A percentile compares a stretch with the other conserved stretches of the same genome.
Evolutionary conservation across 805 yeast genomes (phyloP).

Genomic region (Babjeviella inositovora): DNA sequence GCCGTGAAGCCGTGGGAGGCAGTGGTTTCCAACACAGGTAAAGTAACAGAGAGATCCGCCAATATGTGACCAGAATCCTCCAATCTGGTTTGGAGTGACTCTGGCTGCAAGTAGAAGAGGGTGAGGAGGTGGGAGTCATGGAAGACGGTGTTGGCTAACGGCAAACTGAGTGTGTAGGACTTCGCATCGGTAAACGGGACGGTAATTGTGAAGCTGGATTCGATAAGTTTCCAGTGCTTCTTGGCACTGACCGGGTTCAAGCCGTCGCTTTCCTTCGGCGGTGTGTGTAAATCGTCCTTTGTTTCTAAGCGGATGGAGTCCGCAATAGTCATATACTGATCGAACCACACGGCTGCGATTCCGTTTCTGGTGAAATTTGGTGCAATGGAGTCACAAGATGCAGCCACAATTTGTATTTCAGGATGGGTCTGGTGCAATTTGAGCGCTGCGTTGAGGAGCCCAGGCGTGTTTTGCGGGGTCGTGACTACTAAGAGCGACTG

Average conservation of each 20-base stretch:
- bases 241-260: slow-evolving; percentile 14
- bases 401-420: slow-evolving; percentile 17
- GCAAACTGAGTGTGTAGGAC: slow-evolving; percentile 6
- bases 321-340: slow-evolving; percentile 7
- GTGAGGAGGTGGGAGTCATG: slow-evolving; percentile 16
- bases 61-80: slow-evolving; percentile 12
- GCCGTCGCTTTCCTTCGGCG: slow-evolving; percentile 16
- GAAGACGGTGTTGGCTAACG: slow-evolving; percentile 22
- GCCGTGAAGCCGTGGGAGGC: slow-evolving; percentile 15
- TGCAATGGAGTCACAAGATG: slow-evolving; percentile 21
- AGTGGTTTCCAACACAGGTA: slow-evolving; percentile 7
- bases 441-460: slow-evolving; percentile 14
- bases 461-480: slow-evolving; percentile 16
- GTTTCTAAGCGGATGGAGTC: slow-evolving; percentile 8
- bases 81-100: slow-evolving; percentile 1
- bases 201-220: slow-evolving; percentile 8
- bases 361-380: slow-evolving; percentile 16
- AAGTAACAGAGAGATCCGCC: slow-evolving; percentile 9
- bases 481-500: slow-evolving; percentile 15
- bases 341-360: slow-evolving; percentile 20
- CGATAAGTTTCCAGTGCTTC: slow-evolving; percentile 19
- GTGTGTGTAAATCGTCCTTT: slow-evolving; percentile 8
- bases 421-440: slow-evolving; percentile 7
- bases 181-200: not conserved
- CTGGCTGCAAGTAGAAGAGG: slow-evolving; percentile 14